These are phyloP conservation scores for Lablab purpureus DNA, from an alignment of 306 rosid genomes.

Conservation along the genomic window DNA sequence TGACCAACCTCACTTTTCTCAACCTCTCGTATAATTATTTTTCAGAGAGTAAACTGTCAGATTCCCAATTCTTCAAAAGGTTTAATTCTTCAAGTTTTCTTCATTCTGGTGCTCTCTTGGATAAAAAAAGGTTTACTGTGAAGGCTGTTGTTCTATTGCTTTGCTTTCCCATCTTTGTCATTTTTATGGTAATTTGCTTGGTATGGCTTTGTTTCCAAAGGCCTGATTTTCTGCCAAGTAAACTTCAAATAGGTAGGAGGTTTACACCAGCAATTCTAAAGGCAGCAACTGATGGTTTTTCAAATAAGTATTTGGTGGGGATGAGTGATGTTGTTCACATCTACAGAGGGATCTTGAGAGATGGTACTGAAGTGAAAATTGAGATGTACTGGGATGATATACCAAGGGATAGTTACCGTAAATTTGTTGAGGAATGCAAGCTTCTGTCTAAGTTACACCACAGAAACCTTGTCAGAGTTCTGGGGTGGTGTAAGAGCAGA, in stretches of 20 bases:
- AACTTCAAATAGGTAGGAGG: conserved; percentile 45
- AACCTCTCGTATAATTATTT: conserved; percentile 69
- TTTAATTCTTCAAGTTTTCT: conserved; percentile 66
- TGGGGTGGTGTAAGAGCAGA: conserved; percentile 74
- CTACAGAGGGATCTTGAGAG: conserved; percentile 66
- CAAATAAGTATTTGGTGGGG: conserved; percentile 52
- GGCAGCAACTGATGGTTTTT: conserved; percentile 69
- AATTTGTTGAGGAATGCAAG: conserved; percentile 61
- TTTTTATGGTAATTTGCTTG: conserved; percentile 56
- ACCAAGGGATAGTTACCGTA: conserved; percentile 45
- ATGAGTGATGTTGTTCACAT: conserved; percentile 67
- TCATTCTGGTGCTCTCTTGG: conserved; percentile 64
- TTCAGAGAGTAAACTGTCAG: conserved; percentile 59
- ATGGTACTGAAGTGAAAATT: conserved; percentile 64
- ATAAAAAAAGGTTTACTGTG: conserved; percentile 51
- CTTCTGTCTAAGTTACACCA: conserved; percentile 60
- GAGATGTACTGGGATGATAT: conserved; percentile 63
- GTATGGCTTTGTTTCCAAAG: conserved; percentile 69
- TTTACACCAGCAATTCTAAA: conserved; percentile 63
- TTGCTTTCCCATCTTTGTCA: conserved; percentile 67
- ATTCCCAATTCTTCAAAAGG: conserved; percentile 56
- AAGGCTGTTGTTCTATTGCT: conserved; percentile 56
- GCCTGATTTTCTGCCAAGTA: conserved; percentile 70
- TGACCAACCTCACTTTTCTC: conserved; percentile 61
- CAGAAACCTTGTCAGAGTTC: conserved; percentile 57